Evolutionary conservation across 1,284 basidiomycete genomes (phyloP).

Genomic region (Psilocybe mexicana): DNA sequence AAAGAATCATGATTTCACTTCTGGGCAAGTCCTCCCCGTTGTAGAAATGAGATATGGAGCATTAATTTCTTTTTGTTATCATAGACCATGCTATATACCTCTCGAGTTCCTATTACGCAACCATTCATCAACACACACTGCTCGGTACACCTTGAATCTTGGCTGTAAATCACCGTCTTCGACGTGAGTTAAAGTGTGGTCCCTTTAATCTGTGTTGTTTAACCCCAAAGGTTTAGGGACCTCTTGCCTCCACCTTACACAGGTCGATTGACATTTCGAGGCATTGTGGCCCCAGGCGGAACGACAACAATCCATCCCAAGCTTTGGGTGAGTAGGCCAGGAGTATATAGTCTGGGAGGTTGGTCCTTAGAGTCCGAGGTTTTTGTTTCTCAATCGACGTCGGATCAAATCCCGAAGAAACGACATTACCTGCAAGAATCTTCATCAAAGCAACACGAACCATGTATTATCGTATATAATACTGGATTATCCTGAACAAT

Average conservation of each 20-base stretch:
- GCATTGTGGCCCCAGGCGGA: slow-evolving; percentile 52
- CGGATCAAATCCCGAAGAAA: slow-evolving; percentile 30
- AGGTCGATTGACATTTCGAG: slow-evolving; percentile 62
- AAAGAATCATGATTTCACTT: slow-evolving; percentile 63
- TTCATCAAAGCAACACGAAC: slow-evolving; percentile 32
- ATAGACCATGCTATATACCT: slow-evolving; percentile 57
- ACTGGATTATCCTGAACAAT: slow-evolving; percentile 18
- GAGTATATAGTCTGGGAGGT: slow-evolving; percentile 60
- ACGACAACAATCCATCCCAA: slow-evolving; percentile 44
- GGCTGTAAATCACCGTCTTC: slow-evolving; percentile 26
- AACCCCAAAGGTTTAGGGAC: slow-evolving; percentile 29
- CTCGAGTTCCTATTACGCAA: slow-evolving; percentile 68
- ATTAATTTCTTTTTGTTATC: slow-evolving; percentile 2
- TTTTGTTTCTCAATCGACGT: slow-evolving; percentile 23
- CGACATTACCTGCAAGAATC: slow-evolving; percentile 57
- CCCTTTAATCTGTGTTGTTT: neutral
- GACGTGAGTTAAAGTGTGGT: slow-evolving; percentile 34
- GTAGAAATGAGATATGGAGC: neutral
- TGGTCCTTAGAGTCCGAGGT: slow-evolving; percentile 72
- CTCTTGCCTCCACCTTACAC: slow-evolving; percentile 53
- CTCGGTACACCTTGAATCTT: slow-evolving; percentile 55
- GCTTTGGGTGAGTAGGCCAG: slow-evolving; percentile 62
- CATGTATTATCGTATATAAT: slow-evolving; percentile 44
- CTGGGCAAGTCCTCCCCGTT: slow-evolving; percentile 51
- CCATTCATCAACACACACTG: slow-evolving; percentile 59